Evolutionary conservation across 2,329 filamentous ascomycete species (phyloP).

Genomic region (Trichoderma oligosporum): DNA sequence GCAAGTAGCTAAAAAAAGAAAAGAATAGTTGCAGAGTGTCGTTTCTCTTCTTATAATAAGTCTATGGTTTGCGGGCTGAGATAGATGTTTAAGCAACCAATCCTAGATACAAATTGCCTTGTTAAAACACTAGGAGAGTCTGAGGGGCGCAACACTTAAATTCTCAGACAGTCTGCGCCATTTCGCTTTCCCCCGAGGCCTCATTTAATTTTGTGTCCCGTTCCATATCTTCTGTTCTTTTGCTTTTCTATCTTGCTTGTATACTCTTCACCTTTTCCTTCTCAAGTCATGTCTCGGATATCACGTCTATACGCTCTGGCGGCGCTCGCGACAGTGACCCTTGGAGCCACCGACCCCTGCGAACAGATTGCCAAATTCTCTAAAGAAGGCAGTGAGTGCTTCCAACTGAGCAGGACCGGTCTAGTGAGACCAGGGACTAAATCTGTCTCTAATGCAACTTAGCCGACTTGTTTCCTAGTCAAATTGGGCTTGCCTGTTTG

Average conservation of each 20-base stretch:
- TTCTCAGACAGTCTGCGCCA: no score
- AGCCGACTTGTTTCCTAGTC: background rate
- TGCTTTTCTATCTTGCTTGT: background rate
- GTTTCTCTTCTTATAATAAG: no score
- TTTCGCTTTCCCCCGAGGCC: no score
- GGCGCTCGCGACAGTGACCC: background rate
- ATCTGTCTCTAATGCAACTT: background rate
- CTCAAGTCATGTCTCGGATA: constrained; percentile 4
- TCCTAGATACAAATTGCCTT: background rate
- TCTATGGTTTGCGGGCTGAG: no score
- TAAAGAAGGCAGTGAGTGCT: background rate
- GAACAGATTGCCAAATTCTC: background rate
- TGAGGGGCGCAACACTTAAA: background rate
- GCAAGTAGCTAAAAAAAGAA: constrained; percentile 1
- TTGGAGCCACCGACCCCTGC: background rate
- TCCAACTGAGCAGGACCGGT: background rate
- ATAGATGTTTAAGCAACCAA: background rate
- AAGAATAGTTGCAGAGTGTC: background rate
- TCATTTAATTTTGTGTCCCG: no score
- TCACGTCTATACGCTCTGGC: constrained; percentile 5
- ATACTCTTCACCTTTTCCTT: background rate
- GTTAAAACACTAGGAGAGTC: background rate
- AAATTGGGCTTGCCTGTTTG: constrained; percentile 9
- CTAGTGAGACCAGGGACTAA: no score
- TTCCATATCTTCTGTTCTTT: background rate